Evolutionary conservation across 305 asterid species (phyloP), one percentile per base, ranked within the genome.

Genomic region (Andrographis paniculata): DNA sequence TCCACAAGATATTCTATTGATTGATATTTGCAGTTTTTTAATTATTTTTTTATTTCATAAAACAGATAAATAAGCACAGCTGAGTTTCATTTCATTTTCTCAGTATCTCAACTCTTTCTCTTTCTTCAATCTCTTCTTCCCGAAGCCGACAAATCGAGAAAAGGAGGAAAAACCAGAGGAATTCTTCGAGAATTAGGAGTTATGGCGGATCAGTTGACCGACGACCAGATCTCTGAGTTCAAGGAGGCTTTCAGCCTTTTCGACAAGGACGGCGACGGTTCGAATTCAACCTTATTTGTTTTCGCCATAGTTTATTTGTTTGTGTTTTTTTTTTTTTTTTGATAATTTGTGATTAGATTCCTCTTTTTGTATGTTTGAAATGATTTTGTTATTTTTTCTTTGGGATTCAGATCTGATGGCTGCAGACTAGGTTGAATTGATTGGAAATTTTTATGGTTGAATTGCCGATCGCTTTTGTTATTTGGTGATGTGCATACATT

Each of bases 221-320:
- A 68, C 42, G 83, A 75, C 23, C 83, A 75, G 84, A 73, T 77
- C 81, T 69, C 77, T 40, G 84, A 76, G 73, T 76, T 76, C 50
- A 76, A 76, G 75, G 84, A 73, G 52, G 84, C 80, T 49, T 77
- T 77, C 27, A 73, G 80, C 64, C 75, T 77, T 4, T 77, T 77
- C 57, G 84, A 76, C 44, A 77, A 77, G 72, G 86, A 77, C 38
- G 82, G 79, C 59, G 79, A 77, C 61, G 86, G 82, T 77, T 37
- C 51, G 63, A 18, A 0, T 33, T 13, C 22, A 18, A 17, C 13
- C 27, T 9, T 36, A n/a, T 17, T 44, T 18, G 17, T 17, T 28
- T 38, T 35, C 48, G 2, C 8, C 33, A 15, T 47, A 0, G 18
- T 21, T 35, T n/a, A 15, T 20, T 0, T 65, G 18, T 13, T 18